A percentile compares a stretch with the other conserved stretches of the same genome.
Evolutionary conservation across 75 land plant genomes (phyloP).

Genomic region (Pinus albicaulis): DNA sequence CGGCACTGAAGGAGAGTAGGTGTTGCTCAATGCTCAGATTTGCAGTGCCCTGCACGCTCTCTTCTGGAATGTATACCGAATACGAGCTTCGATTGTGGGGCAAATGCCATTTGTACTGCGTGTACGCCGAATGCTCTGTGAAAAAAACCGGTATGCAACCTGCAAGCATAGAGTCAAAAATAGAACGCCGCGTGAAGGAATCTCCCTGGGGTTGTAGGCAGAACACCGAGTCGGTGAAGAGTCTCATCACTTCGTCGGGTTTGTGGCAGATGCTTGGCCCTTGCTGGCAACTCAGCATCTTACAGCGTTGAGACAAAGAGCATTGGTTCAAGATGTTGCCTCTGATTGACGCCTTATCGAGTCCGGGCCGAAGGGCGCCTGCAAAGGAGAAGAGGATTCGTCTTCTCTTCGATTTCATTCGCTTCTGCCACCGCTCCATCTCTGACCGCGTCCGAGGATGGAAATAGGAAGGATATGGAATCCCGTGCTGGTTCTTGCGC

Average conservation of each 20-base stretch:
- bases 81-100: slow-evolving; percentile 28
- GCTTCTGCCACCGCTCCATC: slow-evolving; percentile 51
- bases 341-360: slow-evolving; percentile 40
- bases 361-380: slow-evolving; percentile 45
- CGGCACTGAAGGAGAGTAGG: too few relatives aligned
- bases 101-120: slow-evolving; percentile 66
- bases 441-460: slow-evolving; percentile 50
- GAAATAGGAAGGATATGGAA: slow-evolving; percentile 79
- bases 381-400: slow-evolving; percentile 55
- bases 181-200: slow-evolving; percentile 66
- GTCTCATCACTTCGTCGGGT: slow-evolving; percentile 36
- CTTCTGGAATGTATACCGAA: slow-evolving; percentile 35
- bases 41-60: slow-evolving; percentile 5
- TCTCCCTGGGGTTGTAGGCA: slow-evolving; percentile 82
- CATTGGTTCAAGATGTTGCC: slow-evolving; percentile 42
- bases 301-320: slow-evolving; percentile 27
- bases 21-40: slow-evolving; percentile 30
- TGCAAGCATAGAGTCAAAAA: slow-evolving; percentile 68
- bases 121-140: slow-evolving; percentile 61
- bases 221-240: slow-evolving; percentile 44
- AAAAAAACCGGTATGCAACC: slow-evolving; percentile 87
- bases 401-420: slow-evolving; percentile 16
- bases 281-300: slow-evolving; percentile 24
- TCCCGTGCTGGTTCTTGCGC: slow-evolving; percentile 46
- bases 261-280: slow-evolving; percentile 30